These are phyloP conservation scores for Psilocybe tampanensis DNA, from an alignment of 768 basidiomycete genomes.

Conservation along the genomic window DNA sequence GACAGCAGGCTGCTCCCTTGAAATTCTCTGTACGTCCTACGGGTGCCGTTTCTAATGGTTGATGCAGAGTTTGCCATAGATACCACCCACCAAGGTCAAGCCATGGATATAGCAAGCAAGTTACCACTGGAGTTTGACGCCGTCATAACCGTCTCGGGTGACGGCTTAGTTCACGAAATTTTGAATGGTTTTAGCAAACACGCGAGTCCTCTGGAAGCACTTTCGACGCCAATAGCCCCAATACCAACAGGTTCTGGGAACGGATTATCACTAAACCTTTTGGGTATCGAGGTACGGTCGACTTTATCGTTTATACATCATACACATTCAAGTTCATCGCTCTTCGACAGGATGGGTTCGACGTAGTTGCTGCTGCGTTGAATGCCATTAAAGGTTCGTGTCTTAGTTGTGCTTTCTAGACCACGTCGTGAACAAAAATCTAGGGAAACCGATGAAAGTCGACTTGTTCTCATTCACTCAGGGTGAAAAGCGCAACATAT, in stretches of 20 bases:
- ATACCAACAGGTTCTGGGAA: slow-evolving; percentile 87
- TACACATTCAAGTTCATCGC: too few species aligned
- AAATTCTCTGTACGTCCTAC: slow-evolving; percentile 53
- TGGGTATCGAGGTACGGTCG: slow-evolving; percentile 59
- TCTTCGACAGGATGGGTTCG: slow-evolving; percentile 58
- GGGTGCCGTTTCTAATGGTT: background rate
- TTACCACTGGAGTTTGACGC: slow-evolving; percentile 63
- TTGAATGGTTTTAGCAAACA: slow-evolving; percentile 82
- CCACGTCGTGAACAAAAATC: background rate
- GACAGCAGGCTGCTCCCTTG: slow-evolving; percentile 63
- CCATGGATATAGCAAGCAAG: slow-evolving; percentile 59
- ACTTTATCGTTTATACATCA: too few species aligned
- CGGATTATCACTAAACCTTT: slow-evolving; percentile 69
- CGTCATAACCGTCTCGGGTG: slow-evolving; percentile 77
- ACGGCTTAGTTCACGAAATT: slow-evolving; percentile 83
- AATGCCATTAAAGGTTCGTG: slow-evolving; percentile 77
- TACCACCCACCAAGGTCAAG: slow-evolving; percentile 66
- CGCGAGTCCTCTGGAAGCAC: slow-evolving; percentile 56
- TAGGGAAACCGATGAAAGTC: slow-evolving; percentile 72
- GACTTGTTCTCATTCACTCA: slow-evolving; percentile 83
- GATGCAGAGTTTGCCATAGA: slow-evolving; percentile 39
- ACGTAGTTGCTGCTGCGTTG: slow-evolving; percentile 71
- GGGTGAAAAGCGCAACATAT: slow-evolving; percentile 59
- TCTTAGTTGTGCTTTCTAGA: background rate
- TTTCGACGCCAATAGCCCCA: slow-evolving; percentile 71